phyloP scores from a whole-genome alignment of 768 basidiomycete species.

The Russula lepida region DNA sequence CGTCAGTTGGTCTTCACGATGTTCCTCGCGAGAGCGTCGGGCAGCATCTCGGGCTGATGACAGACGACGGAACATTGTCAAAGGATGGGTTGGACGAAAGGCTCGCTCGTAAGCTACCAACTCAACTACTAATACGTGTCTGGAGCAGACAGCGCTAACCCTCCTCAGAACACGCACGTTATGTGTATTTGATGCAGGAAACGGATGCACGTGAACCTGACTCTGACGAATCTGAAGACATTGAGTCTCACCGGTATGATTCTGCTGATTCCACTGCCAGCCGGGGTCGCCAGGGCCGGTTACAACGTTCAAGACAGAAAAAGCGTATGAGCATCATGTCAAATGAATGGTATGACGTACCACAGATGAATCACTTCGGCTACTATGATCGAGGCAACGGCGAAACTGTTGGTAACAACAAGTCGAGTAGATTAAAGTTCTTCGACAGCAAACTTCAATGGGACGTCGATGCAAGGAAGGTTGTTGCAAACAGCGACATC shows the following conservation, averaged over 20 bases:
- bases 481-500: constrained; percentile 15
- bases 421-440: constrained; percentile 3
- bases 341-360: constrained; percentile 47
- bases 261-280: constrained; percentile 38
- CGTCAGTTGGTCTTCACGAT: constrained; percentile 80
- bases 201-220: constrained; percentile 24
- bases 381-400: constrained; percentile 33
- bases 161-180: constrained; percentile 51
- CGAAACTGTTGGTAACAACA: constrained; percentile 23
- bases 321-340: constrained; percentile 66
- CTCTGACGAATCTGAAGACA: constrained; percentile 26
- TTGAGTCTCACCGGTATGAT: constrained; percentile 22
- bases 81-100: constrained; percentile 58
- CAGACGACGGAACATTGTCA: constrained; percentile 34
- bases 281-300: constrained; percentile 22
- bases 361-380: constrained; percentile 36
- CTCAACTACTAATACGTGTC: background rate
- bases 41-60: constrained; percentile 49
- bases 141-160: background rate
- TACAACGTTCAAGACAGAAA: constrained; percentile 28
- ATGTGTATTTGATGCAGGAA: constrained; percentile 37
- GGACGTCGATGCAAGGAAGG: constrained; percentile 18
- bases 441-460: constrained; percentile 20
- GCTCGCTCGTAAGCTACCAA: constrained; percentile 57
- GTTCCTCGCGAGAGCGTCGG: constrained; percentile 66